Percentiles rank a stretch among this genome's conserved stretches.
Conservation (phyloP, 805 yeast genomes). For the Saccharomycopsis sp. region DNA sequence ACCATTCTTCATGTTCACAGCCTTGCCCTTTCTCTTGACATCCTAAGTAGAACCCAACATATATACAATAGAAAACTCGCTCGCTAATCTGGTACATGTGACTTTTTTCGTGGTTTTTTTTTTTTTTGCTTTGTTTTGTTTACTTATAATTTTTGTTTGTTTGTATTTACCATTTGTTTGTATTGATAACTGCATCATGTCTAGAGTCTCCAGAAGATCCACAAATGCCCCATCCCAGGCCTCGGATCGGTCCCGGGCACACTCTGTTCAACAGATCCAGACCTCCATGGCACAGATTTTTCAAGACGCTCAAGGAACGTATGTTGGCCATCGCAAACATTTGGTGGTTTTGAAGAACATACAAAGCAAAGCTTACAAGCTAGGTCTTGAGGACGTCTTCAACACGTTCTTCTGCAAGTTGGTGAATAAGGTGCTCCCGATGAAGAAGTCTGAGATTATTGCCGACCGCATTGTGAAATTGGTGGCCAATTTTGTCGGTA, state of each 20-base stretch:
- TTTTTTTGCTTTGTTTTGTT: background rate
- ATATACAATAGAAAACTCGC: no score
- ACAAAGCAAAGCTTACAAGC: conserved; percentile 44
- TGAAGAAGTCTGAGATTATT: conserved; percentile 58
- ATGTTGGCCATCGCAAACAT: conserved; percentile 71
- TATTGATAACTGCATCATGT: no score
- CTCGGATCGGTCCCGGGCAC: no score
- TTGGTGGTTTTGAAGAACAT: conserved; percentile 53
- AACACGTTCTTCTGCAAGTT: conserved; percentile 49
- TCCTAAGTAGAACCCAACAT: no score
- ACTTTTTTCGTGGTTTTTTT: background rate
- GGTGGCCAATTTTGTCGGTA: conserved; percentile 42
- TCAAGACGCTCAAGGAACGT: conserved; percentile 67
- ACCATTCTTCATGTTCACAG: no score
- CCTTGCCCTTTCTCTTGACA: no score
- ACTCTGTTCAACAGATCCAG: conserved; percentile 34
- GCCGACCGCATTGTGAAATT: conserved; percentile 75
- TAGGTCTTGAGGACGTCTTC: conserved; percentile 51
- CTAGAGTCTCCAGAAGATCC: no score
- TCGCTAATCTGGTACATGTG: background rate
- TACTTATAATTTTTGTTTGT: background rate
- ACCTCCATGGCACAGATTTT: conserved; percentile 56
- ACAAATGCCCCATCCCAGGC: no score
- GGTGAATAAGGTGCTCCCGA: conserved; percentile 54
- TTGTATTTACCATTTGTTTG: background rate